Evolutionary conservation across 768 basidiomycete species (phyloP).

Genomic region (Neoboletus subvelutipes): DNA sequence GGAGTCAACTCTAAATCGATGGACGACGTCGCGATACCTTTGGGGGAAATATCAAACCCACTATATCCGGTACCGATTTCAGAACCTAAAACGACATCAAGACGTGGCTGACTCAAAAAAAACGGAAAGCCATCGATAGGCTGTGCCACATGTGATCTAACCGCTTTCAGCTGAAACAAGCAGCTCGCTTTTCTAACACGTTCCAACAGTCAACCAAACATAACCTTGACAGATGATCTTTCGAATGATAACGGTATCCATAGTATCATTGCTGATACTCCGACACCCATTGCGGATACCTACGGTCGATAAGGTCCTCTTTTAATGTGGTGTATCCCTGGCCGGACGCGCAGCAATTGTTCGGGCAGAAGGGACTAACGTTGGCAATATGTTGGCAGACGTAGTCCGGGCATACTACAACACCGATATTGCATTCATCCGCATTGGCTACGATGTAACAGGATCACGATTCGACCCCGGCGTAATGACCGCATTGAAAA

Average conservation of each 20-base stretch:
- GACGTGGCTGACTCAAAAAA: not conserved
- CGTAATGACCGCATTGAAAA: conserved; percentile 3
- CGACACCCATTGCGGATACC: not conserved
- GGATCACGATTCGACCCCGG: conserved; percentile 5
- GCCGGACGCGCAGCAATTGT: conserved; percentile 1
- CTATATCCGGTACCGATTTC: conserved; percentile 8
- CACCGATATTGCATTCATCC: conserved; percentile 15
- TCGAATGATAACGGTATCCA: conserved; percentile 9
- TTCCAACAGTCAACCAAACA: conserved; percentile 2
- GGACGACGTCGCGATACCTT: no score
- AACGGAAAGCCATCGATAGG: no score
- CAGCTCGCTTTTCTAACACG: not conserved
- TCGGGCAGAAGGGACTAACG: not conserved
- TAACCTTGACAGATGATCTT: conserved; percentile 1
- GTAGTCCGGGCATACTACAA: conserved; percentile 20
- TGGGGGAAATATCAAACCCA: conserved; percentile 6
- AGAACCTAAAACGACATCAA: conserved; percentile 6
- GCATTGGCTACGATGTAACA: conserved; percentile 6
- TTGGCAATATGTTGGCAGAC: conserved; percentile 11
- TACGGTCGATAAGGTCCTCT: not conserved
- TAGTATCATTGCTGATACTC: not conserved
- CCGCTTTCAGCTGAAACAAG: not conserved
- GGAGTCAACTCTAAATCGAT: not conserved
- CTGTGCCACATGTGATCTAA: no score
- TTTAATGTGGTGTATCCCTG: conserved; percentile 4